A percentile compares a stretch with the other conserved stretches of the same genome.
These are phyloP conservation scores for Zea mays DNA, from an alignment of 176 grass and related monocot genomes.

Conservation along the genomic window DNA sequence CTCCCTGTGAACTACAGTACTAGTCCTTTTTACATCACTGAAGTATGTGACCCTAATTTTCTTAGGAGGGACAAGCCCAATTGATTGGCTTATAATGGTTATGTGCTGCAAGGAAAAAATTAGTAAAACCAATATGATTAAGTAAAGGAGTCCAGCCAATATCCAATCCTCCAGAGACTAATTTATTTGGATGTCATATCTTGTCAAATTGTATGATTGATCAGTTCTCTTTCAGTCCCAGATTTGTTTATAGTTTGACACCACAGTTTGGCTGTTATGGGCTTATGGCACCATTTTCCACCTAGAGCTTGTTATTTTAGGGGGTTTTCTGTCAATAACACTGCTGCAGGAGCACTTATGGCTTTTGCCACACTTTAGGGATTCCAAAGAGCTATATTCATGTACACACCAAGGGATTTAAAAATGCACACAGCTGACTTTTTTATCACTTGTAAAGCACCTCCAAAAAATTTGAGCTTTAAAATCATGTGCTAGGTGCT, in stretches of 20 bases:
- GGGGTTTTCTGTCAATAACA: not conserved
- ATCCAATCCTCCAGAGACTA: not conserved
- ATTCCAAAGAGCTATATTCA: not conserved
- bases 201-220: not conserved
- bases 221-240: not conserved
- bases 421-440: not conserved
- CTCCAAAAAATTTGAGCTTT: not conserved
- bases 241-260: not conserved
- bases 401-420: not conserved
- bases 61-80: not conserved
- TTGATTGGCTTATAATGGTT: not conserved
- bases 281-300: not conserved
- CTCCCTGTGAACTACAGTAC: not conserved
- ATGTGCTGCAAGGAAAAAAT: not conserved
- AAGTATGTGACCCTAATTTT: not conserved
- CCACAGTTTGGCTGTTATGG: not conserved
- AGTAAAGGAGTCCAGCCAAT: not conserved
- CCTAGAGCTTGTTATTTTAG: slow-evolving; percentile 2
- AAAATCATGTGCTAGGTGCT: not conserved
- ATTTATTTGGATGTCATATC: not conserved
- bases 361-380: not conserved
- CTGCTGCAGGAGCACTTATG: not conserved
- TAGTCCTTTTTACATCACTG: not conserved
- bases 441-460: not conserved
- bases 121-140: not conserved